phyloP scores from a whole-genome alignment of 2,329 filamentous ascomycete species.

The Penicillium olsonii region DNA sequence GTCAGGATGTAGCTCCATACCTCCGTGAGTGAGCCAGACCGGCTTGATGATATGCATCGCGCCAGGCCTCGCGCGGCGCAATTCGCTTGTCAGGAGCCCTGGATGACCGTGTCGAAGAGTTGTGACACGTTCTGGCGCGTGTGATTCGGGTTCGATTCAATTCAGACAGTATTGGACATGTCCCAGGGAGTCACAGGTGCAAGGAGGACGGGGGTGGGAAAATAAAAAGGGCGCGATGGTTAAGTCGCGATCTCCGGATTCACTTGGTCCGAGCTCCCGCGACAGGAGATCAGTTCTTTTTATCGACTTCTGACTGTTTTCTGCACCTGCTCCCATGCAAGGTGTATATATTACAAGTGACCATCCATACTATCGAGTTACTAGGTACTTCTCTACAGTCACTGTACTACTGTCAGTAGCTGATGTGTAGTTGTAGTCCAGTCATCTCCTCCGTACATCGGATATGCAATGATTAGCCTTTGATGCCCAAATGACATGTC shows the following conservation, averaged over 20 bases:
- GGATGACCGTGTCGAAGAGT: background rate
- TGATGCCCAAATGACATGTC: too few relatives aligned
- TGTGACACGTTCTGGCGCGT: conserved; percentile 1
- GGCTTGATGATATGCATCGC: conserved; percentile 88
- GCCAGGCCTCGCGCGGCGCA: conserved; percentile 10
- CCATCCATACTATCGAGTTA: too few relatives aligned
- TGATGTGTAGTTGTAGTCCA: too few relatives aligned
- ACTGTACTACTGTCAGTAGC: too few relatives aligned
- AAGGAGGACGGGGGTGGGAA: conserved; percentile 8
- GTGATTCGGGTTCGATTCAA: conserved; percentile 6
- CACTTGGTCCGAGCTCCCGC: conserved; percentile 38
- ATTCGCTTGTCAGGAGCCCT: background rate
- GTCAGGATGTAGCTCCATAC: conserved; percentile 44
- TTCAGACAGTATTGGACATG: conserved; percentile 29
- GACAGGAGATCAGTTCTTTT: conserved; percentile 3
- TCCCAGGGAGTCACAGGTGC: conserved; percentile 20
- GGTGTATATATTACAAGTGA: too few relatives aligned
- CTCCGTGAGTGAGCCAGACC: conserved; percentile 92
- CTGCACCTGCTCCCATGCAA: too few relatives aligned
- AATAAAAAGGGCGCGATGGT: conserved; percentile 25
- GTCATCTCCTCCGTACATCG: too few relatives aligned
- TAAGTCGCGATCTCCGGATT: conserved; percentile 43
- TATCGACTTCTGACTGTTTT: too few relatives aligned
- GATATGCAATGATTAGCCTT: too few relatives aligned
- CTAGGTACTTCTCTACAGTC: too few relatives aligned